phyloP scores from a whole-genome alignment of 2,329 filamentous ascomycete species.

The Pezicula radicicola region DNA sequence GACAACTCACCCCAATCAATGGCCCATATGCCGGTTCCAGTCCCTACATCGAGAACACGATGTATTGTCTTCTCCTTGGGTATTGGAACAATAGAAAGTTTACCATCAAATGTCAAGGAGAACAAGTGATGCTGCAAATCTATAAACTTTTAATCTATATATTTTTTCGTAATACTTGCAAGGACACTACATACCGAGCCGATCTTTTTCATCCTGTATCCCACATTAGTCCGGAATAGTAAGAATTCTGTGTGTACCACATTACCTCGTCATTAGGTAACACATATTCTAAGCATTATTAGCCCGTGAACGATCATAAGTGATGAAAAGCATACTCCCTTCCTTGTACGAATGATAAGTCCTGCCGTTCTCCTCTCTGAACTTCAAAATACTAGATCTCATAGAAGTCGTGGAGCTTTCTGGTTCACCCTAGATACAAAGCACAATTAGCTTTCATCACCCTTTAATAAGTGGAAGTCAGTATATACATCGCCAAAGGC shows the following conservation, averaged over 20 bases:
- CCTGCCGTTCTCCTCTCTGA: conserved; percentile 33
- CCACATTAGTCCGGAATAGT: not conserved
- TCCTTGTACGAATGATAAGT: conserved; percentile 31
- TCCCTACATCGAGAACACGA: conserved; percentile 4
- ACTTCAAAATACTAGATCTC: conserved; percentile 30
- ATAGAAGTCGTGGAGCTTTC: not conserved
- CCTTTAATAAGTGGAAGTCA: too few species aligned
- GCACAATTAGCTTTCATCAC: too few species aligned
- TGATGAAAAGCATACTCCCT: conserved; percentile 1
- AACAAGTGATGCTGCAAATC: conserved; percentile 35
- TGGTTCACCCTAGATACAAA: too few species aligned
- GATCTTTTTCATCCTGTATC: not conserved
- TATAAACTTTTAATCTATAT: conserved; percentile 3
- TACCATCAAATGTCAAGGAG: conserved; percentile 27
- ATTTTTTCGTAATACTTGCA: not conserved
- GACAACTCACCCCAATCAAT: conserved; percentile 1
- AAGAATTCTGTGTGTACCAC: not conserved
- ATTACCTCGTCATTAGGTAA: conserved; percentile 6
- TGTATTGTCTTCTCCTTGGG: conserved; percentile 12
- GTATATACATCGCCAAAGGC: too few species aligned
- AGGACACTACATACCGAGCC: not conserved
- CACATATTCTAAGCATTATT: conserved; percentile 2
- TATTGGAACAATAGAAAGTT: conserved; percentile 24
- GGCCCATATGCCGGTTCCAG: conserved; percentile 1
- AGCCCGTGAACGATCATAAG: not conserved